A percentile compares a stretch with the other conserved stretches of the same genome.
phyloP scores from a whole-genome alignment of 768 basidiomycete genomes.

The Sporobolomyces roseus region DNA sequence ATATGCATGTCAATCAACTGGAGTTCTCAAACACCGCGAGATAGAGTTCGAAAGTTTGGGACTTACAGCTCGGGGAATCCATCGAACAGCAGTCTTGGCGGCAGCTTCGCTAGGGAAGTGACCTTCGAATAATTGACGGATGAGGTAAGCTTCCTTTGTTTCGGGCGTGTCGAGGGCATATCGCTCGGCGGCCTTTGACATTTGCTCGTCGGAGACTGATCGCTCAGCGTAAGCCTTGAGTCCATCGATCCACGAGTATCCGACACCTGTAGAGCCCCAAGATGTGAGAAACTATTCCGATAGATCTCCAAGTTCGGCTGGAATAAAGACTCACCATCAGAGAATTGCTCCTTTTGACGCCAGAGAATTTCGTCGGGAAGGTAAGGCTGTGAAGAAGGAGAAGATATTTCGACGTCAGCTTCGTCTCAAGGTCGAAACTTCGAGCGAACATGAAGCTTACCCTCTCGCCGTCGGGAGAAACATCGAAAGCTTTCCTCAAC shows the following conservation, averaged over 20 bases:
- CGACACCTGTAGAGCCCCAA: constrained; percentile 16
- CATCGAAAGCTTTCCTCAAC: constrained; percentile 91
- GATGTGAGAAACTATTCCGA: background rate
- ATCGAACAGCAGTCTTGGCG: constrained; percentile 86
- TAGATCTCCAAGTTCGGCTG: constrained; percentile 52
- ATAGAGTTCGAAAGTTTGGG: constrained; percentile 68
- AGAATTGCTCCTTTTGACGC: constrained; percentile 99
- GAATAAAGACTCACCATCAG: constrained; percentile 79
- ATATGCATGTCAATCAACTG: background rate
- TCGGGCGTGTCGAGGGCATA: constrained; percentile 80
- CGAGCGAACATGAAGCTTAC: constrained; percentile 47
- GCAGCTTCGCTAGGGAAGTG: constrained; percentile 77
- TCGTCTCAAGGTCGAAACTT: background rate
- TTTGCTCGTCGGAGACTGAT: constrained; percentile 73
- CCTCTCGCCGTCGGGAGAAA: constrained; percentile 68
- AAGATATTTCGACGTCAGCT: background rate
- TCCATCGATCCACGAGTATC: constrained; percentile 52
- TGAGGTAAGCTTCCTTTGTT: constrained; percentile 93
- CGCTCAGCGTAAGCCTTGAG: constrained; percentile 82
- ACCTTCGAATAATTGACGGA: constrained; percentile 88
- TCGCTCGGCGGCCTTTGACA: constrained; percentile 66
- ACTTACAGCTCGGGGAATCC: constrained; percentile 48
- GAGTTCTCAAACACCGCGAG: too few relatives aligned
- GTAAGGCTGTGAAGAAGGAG: constrained; percentile 61
- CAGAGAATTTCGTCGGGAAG: constrained; percentile 90